Percentiles rank a stretch among this genome's conserved stretches.
Evolutionary conservation across 192 early-diverging fungal species (phyloP).

Genomic region (Oehlia diaphana): DNA sequence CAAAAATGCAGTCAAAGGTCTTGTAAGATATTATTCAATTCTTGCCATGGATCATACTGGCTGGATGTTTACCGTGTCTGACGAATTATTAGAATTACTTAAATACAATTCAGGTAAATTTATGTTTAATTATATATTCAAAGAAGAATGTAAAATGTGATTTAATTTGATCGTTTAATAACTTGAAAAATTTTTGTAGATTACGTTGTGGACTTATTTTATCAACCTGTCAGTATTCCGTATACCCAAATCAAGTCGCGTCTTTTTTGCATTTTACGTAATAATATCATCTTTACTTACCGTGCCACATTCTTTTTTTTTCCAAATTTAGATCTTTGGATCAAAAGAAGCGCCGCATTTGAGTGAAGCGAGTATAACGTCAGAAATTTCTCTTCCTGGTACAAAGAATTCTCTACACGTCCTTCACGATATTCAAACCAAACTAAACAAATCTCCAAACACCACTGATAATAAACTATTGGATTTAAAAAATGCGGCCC

Average conservation of each 20-base stretch:
- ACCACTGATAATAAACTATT: not conserved
- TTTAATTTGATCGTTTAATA: not conserved
- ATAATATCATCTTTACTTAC: too few relatives aligned
- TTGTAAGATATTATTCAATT: conserved; percentile 4
- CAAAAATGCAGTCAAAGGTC: not conserved
- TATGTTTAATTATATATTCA: too few relatives aligned
- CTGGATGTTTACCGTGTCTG: not conserved
- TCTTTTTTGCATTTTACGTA: too few relatives aligned
- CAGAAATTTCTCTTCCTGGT: not conserved
- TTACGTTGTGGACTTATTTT: conserved; percentile 1
- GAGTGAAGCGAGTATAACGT: not conserved
- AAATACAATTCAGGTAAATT: not conserved
- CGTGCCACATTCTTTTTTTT: too few relatives aligned
- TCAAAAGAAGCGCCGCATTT: not conserved
- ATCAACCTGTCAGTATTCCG: not conserved
- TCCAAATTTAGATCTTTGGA: not conserved
- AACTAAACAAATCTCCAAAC: too few relatives aligned
- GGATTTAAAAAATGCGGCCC: not conserved
- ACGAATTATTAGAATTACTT: not conserved
- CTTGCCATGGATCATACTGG: conserved; percentile 13
- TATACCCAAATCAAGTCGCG: too few relatives aligned
- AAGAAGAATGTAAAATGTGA: too few relatives aligned
- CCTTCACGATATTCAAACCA: not conserved
- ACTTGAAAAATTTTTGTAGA: not conserved
- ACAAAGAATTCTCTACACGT: not conserved